These are phyloP conservation scores for Tulasnella sp. DNA, from an alignment of 768 basidiomycete genomes.

Conservation along the genomic window DNA sequence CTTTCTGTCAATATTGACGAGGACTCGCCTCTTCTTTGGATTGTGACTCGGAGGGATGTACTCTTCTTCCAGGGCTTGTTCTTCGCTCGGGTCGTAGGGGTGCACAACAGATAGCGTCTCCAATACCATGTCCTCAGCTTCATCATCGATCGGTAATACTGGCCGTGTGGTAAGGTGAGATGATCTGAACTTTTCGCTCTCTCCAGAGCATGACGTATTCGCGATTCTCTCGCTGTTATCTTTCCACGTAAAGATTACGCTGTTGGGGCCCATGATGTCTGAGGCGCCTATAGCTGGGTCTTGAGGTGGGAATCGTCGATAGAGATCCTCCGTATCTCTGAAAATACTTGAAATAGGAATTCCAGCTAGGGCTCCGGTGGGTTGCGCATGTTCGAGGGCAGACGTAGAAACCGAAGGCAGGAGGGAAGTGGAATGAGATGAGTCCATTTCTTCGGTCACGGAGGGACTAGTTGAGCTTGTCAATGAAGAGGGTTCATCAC, in stretches of 20 bases:
- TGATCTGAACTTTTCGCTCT: neutral
- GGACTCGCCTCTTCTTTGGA: neutral
- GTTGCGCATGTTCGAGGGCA: neutral
- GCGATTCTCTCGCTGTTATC: conserved; percentile 23
- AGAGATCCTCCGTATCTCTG: conserved; percentile 26
- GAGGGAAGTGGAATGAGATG: neutral
- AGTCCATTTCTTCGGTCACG: neutral
- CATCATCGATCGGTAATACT: conserved; percentile 12
- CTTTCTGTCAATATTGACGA: conserved; percentile 5
- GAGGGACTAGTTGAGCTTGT: neutral
- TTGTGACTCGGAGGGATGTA: neutral
- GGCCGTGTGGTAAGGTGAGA: neutral
- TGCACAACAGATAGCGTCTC: conserved; percentile 3
- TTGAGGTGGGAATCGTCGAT: conserved; percentile 43
- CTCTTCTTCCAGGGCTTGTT: neutral
- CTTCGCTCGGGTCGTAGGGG: conserved; percentile 6
- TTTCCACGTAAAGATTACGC: conserved; percentile 63
- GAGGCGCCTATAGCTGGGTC: conserved; percentile 41
- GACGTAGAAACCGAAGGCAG: neutral
- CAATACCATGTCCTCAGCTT: conserved; percentile 8
- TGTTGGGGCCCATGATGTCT: conserved; percentile 64
- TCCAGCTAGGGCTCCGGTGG: neutral
- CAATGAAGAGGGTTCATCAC: neutral
- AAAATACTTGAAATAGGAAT: conserved; percentile 3
- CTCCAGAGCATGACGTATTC: neutral